These are phyloP conservation scores for Citropsis articulata DNA, from an alignment of 345 rosid genomes.

Conservation along the genomic window DNA sequence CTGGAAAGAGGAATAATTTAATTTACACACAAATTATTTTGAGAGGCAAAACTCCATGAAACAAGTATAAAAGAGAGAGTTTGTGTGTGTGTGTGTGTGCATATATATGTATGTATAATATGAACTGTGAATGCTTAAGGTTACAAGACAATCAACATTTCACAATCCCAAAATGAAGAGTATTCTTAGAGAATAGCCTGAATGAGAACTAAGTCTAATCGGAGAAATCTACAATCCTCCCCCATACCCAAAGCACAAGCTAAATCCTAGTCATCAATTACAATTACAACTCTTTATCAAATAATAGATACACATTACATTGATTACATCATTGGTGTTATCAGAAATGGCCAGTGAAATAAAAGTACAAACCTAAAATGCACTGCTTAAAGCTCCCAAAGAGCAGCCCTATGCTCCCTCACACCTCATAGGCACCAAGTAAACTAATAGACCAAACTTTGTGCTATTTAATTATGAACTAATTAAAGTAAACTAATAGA, in stretches of 20 bases:
- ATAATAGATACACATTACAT: not conserved
- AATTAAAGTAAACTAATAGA: not conserved
- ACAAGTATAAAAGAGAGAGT: no score
- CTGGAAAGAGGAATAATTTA: not conserved
- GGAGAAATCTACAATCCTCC: not conserved
- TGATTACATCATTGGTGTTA: not conserved
- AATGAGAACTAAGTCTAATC: not conserved
- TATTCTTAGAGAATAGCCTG: not conserved
- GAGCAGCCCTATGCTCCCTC: not conserved
- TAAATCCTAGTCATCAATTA: not conserved
- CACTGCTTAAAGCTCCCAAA: not conserved
- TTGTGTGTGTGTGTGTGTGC: no score
- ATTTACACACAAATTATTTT: not conserved
- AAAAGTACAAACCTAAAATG: not conserved
- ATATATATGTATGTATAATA: not conserved
- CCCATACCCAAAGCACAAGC: not conserved
- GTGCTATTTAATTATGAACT: not conserved
- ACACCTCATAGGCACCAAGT: not conserved
- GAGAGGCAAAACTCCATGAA: not conserved
- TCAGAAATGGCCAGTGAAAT: not conserved
- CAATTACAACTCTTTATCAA: not conserved
- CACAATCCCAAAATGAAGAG: not conserved
- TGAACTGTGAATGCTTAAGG: not conserved
- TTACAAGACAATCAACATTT: not conserved
- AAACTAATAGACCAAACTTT: not conserved